These are phyloP conservation scores for Xylaria curta DNA, from an alignment of 495 filamentous ascomycete genomes.

Conservation along the genomic window DNA sequence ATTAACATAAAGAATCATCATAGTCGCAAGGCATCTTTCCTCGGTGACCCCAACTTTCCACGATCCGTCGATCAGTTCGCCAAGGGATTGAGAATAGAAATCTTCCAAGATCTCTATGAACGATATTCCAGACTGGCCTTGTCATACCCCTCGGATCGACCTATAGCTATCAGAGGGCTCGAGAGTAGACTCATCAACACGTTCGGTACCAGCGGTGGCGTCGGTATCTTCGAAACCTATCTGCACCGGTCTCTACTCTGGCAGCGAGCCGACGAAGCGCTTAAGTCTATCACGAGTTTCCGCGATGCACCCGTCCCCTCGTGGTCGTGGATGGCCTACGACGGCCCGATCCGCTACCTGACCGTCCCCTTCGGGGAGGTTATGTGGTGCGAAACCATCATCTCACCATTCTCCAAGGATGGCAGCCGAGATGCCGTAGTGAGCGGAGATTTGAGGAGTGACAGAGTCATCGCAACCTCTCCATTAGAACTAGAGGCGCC, in stretches of 20 bases:
- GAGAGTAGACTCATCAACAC: not conserved
- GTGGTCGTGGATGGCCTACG: conserved; percentile 8
- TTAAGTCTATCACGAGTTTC: not conserved
- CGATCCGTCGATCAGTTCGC: not conserved
- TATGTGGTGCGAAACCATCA: not conserved
- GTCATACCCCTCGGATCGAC: not conserved
- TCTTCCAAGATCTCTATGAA: not conserved
- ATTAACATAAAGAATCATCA: not conserved
- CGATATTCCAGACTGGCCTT: not conserved
- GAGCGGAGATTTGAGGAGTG: not conserved
- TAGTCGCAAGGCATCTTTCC: not conserved
- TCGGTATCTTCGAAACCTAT: not conserved
- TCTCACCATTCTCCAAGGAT: not conserved
- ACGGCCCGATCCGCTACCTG: not conserved
- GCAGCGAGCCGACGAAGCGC: not conserved
- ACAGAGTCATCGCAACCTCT: not conserved
- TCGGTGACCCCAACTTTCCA: not conserved
- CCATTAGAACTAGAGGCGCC: not conserved
- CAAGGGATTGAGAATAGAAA: not conserved
- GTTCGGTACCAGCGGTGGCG: not conserved
- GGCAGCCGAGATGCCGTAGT: not conserved
- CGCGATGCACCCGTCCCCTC: not conserved
- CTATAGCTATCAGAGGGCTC: not conserved
- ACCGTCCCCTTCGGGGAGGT: not conserved
- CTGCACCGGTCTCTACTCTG: not conserved